Conservation (phyloP, 331 rosid species). For the Quercus phellos region DNA sequence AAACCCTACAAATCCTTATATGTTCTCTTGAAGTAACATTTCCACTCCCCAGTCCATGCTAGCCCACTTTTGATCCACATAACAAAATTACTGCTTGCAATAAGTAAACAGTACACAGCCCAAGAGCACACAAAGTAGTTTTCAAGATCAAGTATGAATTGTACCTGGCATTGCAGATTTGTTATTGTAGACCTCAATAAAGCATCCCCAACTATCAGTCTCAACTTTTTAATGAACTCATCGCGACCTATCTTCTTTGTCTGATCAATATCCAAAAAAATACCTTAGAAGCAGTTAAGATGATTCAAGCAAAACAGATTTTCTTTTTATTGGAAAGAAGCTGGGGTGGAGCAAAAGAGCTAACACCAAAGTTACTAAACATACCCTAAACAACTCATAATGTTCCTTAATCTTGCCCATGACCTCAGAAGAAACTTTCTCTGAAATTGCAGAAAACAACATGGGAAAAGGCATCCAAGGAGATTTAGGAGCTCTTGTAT, state of each 20-base stretch:
- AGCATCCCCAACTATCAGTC: conserved; percentile 60
- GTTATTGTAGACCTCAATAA: conserved; percentile 48
- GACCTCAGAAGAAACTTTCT: conserved; percentile 36
- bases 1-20: neutral
- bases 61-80: neutral
- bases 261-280: conserved; percentile 27
- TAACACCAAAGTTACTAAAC: conserved; percentile 16
- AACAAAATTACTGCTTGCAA: neutral
- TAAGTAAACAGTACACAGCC: neutral
- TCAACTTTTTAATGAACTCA: conserved; percentile 53
- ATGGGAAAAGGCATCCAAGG: conserved; percentile 79
- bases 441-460: conserved; percentile 61
- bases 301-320: conserved; percentile 1
- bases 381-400: conserved; percentile 56
- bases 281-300: neutral
- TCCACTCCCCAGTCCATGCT: neutral
- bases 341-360: neutral
- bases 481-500: conserved; percentile 52
- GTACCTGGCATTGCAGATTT: conserved; percentile 48
- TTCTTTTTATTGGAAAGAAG: neutral
- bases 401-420: conserved; percentile 44
- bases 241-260: conserved; percentile 51
- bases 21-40: neutral
- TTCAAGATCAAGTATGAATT: neutral
- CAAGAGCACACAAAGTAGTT: neutral